A percentile compares a stretch with the other conserved stretches of the same genome.
Conservation (phyloP, 495 filamentous ascomycete genomes). For the Sphaerosporella brunnea region DNA sequence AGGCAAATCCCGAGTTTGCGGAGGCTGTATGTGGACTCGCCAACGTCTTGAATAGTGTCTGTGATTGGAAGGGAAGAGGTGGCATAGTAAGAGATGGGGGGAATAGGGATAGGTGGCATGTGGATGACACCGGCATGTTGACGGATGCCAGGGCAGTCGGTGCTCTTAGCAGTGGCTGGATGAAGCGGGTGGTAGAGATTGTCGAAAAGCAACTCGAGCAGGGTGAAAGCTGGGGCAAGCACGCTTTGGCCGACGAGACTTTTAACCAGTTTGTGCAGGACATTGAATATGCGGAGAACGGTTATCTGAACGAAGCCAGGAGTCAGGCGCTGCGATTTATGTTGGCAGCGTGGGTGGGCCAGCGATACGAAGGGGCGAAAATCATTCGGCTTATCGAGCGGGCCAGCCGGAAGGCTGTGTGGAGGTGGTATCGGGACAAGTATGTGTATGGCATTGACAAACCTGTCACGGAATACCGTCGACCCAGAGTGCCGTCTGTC, state of each 20-base stretch:
- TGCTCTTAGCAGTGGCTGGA: conserved; percentile 55
- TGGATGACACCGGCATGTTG: conserved; percentile 71
- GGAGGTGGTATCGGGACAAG: conserved; percentile 78
- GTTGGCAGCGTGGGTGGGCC: conserved; percentile 53
- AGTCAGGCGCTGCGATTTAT: conserved; percentile 28
- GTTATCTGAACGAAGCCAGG: conserved; percentile 27
- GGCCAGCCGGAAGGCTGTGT: conserved; percentile 53
- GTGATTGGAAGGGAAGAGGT: conserved; percentile 82
- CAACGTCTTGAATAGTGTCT: conserved; percentile 92
- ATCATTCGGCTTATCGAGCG: conserved; percentile 76
- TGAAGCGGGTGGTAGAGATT: conserved; percentile 87
- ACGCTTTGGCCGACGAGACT: conserved; percentile 42
- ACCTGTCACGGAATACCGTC: conserved; percentile 42
- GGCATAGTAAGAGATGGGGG: conserved; percentile 57
- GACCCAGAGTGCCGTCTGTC: conserved; percentile 57
- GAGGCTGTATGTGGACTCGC: conserved; percentile 94
- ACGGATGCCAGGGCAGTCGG: conserved; percentile 47
- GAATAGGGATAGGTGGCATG: conserved; percentile 80
- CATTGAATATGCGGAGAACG: conserved; percentile 30
- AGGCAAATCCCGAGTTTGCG: conserved; percentile 83
- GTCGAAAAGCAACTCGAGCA: conserved; percentile 80
- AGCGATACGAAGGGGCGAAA: conserved; percentile 75
- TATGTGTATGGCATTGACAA: conserved; percentile 46
- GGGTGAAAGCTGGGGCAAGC: conserved; percentile 72
- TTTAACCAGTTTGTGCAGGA: conserved; percentile 31